phyloP scores from a whole-genome alignment of 257 asterid species.

The Cruciata laevipes region DNA sequence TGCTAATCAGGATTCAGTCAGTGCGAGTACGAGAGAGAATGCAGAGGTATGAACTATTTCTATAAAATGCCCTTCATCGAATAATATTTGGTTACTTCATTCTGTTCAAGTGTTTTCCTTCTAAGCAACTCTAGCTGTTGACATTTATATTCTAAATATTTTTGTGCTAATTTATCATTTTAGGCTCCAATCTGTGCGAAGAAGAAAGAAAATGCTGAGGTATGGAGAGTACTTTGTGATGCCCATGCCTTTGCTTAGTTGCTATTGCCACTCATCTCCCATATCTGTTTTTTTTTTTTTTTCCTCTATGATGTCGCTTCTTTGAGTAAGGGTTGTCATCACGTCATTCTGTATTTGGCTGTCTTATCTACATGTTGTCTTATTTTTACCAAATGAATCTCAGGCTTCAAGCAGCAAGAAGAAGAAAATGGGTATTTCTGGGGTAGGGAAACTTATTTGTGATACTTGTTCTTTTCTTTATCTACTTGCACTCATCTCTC shows the following conservation, averaged over 20 bases:
- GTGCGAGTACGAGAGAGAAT: conserved; percentile 1
- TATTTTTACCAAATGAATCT: background rate
- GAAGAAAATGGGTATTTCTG: conserved; percentile 3
- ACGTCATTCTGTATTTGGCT: background rate
- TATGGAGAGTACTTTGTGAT: background rate
- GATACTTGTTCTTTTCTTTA: background rate
- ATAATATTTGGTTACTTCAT: background rate
- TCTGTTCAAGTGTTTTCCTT: background rate
- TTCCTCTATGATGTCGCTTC: background rate
- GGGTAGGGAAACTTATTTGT: conserved; percentile 3
- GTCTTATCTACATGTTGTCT: background rate
- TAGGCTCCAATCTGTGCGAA: conserved; percentile 16
- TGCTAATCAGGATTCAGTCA: conserved; percentile 13
- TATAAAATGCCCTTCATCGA: background rate
- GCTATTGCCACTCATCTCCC: background rate
- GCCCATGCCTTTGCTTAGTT: background rate
- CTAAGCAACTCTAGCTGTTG: background rate
- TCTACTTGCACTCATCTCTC: background rate
- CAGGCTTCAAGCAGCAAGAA: conserved; percentile 17
- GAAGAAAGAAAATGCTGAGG: conserved; percentile 6
- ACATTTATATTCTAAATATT: background rate
- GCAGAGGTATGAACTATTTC: conserved; percentile 8
- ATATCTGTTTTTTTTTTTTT: background rate
- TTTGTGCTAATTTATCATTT: background rate
- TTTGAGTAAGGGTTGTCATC: too few species aligned